Conservation (phyloP, 1,139 yeast species). For the Pichia sp. region DNA sequence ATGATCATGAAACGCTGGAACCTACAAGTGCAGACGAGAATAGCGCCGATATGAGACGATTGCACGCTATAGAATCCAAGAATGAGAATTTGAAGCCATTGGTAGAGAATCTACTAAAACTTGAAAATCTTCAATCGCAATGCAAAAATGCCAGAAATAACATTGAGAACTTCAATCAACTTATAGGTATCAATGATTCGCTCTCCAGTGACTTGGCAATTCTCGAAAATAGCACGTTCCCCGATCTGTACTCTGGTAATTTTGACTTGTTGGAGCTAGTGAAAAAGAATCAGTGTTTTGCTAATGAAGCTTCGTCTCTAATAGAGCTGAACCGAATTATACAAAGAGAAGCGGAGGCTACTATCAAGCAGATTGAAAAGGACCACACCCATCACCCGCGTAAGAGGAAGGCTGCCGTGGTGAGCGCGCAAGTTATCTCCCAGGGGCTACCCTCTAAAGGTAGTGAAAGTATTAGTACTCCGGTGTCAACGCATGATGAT, state of each 20-base stretch:
- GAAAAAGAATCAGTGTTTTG: conserved; percentile 10
- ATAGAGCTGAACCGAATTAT: conserved; percentile 4
- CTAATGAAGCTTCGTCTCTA: conserved; percentile 1
- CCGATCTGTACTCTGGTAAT: conserved; percentile 8
- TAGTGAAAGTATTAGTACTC: too few relatives aligned
- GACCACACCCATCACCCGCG: background rate
- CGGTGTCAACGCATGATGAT: too few relatives aligned
- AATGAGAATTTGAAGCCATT: too few relatives aligned
- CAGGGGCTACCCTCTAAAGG: too few relatives aligned
- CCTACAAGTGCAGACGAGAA: too few relatives aligned
- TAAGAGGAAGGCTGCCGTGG: background rate
- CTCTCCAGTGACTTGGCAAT: conserved; percentile 8
- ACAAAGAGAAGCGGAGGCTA: conserved; percentile 1
- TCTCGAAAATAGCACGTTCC: conserved; percentile 7
- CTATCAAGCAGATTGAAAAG: background rate
- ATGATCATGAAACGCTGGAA: conserved; percentile 15
- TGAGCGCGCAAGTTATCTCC: too few relatives aligned
- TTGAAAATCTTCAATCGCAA: background rate
- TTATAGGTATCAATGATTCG: conserved; percentile 10
- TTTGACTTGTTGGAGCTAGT: conserved; percentile 11
- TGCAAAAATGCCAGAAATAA: background rate
- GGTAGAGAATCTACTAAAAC: background rate
- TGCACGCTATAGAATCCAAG: too few relatives aligned
- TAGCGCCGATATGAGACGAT: too few relatives aligned
- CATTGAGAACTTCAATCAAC: conserved; percentile 4